Conservation (phyloP, 2,329 filamentous ascomycete genomes). For the Arthrocladium fulminans region DNA sequence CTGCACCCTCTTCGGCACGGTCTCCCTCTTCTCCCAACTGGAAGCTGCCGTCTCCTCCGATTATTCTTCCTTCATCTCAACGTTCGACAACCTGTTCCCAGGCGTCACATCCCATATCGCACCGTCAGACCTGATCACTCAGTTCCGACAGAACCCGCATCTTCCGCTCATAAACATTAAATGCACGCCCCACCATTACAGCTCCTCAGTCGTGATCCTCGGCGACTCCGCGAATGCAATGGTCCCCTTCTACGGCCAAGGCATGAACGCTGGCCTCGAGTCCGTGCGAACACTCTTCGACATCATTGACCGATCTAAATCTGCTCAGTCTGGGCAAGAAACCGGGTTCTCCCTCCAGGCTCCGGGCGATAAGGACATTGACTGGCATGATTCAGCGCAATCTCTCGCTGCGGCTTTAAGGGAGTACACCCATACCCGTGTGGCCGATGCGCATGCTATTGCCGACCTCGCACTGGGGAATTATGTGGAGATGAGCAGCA, state of each 20-base stretch:
- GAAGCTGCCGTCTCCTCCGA: constrained; percentile 40
- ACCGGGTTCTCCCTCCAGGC: constrained; percentile 25
- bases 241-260: constrained; percentile 97
- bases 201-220: constrained; percentile 67
- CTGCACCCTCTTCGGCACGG: constrained; percentile 83
- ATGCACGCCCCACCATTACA: constrained; percentile 78
- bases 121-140: constrained; percentile 56
- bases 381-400: constrained; percentile 3
- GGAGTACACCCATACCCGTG: constrained; percentile 65
- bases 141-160: constrained; percentile 76
- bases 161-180: constrained; percentile 90
- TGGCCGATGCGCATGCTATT: constrained; percentile 75
- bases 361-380: constrained; percentile 24
- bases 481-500: constrained; percentile 86
- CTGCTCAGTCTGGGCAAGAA: constrained; percentile 40
- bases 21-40: constrained; percentile 58
- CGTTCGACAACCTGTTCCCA: constrained; percentile 78
- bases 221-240: constrained; percentile 96
- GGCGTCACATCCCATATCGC: constrained; percentile 60
- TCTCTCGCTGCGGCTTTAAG: constrained; percentile 46
- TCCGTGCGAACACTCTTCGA: constrained; percentile 84
- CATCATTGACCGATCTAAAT: constrained; percentile 50
- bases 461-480: constrained; percentile 87
- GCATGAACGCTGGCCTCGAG: constrained; percentile 94
- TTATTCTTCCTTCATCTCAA: constrained; percentile 67